Evolutionary conservation across 352 stramenopile species (phyloP), one percentile per base, ranked within the genome.

Genomic region (Plasmopara viticola): DNA sequence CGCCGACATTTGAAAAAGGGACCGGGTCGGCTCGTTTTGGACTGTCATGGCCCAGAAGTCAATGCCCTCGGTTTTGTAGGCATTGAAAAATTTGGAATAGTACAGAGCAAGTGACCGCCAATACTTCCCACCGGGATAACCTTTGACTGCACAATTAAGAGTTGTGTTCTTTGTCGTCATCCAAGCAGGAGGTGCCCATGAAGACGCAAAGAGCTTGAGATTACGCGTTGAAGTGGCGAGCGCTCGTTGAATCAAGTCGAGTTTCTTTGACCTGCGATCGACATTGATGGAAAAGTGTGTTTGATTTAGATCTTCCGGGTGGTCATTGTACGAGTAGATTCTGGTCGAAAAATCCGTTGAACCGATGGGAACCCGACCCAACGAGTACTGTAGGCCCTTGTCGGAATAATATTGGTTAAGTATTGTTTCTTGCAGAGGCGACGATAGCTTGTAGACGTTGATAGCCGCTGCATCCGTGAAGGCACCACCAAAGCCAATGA

Each of bases 381-480:
- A 78, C 45, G 66, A 78, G 70, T 97, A 97, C 44, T 55, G 77
- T 3, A 83, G 77, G 31, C 91, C 91, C 17, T 79, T 64, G 5
- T 82, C 51, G 66, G 84, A 79, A 57, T 94, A 97, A 60, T 96
- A 96, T 37, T 94, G 65, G 51, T 76, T 74, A 31, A 96, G 40
- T 10, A 96, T 65, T 54, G 95, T 63, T 43, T 95, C 70, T 54
- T 96, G 84, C 44, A 91, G 78, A 12, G 74, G 64, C 1, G 29
- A 35, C 13, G 88, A 69, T 33, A 97, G 59, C 52, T 90, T 91
- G 0, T 72, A 58, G 48, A 97, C 92, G 56, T 96, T 85, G 41
- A 95, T 68, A 13, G 82, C 80, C 8, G 90, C 71, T 9, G 87
- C 78, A 54, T 97, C 91, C 8, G 91, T 97, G 61, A 97, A 97